Percentiles rank a stretch among this genome's conserved stretches.
Evolutionary conservation across 371 early-diverging fungal genomes (phyloP).

Genomic region (Mucor irregularis): DNA sequence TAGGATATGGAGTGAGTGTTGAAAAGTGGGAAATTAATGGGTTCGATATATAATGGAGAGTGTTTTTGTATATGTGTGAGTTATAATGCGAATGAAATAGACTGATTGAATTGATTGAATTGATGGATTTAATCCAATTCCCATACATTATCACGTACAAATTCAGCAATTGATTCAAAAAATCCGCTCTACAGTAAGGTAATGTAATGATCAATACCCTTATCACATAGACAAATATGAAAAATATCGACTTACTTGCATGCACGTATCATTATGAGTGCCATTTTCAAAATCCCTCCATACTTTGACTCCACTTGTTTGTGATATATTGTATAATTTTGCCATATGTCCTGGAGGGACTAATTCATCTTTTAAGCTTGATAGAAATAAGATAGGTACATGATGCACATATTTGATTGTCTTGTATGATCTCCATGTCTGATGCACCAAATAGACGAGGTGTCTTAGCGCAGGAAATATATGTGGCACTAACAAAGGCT

Average conservation of each 20-base stretch:
- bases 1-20: no score
- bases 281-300: slow-evolving; percentile 79
- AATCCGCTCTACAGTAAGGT: slow-evolving; percentile 67
- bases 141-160: slow-evolving; percentile 39
- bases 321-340: slow-evolving; percentile 60
- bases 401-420: slow-evolving; percentile 64
- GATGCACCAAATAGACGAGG: slow-evolving; percentile 82
- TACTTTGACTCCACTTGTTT: slow-evolving; percentile 52
- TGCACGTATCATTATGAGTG: slow-evolving; percentile 91
- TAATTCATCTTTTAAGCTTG: slow-evolving; percentile 82
- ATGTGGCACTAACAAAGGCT: slow-evolving; percentile 86
- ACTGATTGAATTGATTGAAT: background rate
- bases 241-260: slow-evolving; percentile 41
- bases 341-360: slow-evolving; percentile 90
- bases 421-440: slow-evolving; percentile 86
- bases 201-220: background rate
- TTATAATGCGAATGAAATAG: background rate
- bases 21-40: no score
- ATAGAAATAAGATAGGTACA: slow-evolving; percentile 83
- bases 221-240: background rate
- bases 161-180: slow-evolving; percentile 71
- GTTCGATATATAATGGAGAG: background rate
- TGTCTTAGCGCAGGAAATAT: slow-evolving; percentile 75
- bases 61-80: slow-evolving; percentile 3
- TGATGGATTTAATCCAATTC: slow-evolving; percentile 15